A percentile compares a stretch with the other conserved stretches of the same genome.
Evolutionary conservation across 768 basidiomycete species (phyloP).

Genomic region (Tephrocybe rancida): DNA sequence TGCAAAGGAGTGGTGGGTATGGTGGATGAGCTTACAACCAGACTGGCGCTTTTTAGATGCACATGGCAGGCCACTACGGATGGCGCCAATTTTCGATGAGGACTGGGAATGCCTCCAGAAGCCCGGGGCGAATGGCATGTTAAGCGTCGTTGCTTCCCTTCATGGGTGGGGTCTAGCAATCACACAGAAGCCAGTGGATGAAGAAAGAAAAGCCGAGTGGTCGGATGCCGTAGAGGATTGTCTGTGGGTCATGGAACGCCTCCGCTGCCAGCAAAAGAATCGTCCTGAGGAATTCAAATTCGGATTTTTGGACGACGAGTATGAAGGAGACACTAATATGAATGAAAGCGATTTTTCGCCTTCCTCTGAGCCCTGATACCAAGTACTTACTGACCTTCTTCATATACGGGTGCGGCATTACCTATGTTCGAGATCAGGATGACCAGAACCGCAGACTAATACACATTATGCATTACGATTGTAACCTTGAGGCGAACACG

Average conservation of each 20-base stretch:
- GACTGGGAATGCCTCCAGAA: constrained; percentile 4
- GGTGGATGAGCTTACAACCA: constrained; percentile 6
- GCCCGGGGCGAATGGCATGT: constrained; percentile 2
- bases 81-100: neutral
- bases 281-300: too few species aligned
- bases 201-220: neutral
- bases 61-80: neutral
- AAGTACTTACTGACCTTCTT: too few species aligned
- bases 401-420: too few species aligned
- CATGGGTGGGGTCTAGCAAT: constrained; percentile 4
- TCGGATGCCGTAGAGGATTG: constrained; percentile 4
- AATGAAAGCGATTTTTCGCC: too few species aligned
- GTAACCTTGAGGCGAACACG: too few species aligned
- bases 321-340: too few species aligned
- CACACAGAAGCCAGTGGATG: neutral
- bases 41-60: neutral
- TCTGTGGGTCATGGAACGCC: constrained; percentile 1
- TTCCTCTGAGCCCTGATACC: too few species aligned
- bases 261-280: neutral
- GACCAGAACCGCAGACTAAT: too few species aligned
- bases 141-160: constrained; percentile 1
- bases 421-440: too few species aligned
- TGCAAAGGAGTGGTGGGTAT: constrained; percentile 1
- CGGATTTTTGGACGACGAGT: too few species aligned
- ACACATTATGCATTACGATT: too few species aligned